Evolutionary conservation across 805 yeast species (phyloP).

Genomic region (Candida ortonii): DNA sequence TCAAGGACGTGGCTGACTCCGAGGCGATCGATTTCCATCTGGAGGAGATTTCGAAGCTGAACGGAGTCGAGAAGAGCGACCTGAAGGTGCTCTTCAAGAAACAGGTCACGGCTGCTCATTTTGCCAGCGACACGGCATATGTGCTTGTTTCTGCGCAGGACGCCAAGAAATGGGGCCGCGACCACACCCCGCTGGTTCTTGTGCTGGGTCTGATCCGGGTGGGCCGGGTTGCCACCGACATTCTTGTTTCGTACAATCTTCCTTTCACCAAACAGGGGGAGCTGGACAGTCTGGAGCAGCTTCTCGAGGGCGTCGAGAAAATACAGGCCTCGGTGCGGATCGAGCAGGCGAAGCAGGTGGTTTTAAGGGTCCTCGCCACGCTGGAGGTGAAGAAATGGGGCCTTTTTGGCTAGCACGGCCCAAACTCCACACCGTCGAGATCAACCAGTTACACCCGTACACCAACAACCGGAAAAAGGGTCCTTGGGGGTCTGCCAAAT

Average conservation of each 20-base stretch:
- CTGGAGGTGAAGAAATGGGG: conserved; percentile 46
- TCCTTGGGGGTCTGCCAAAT: no score
- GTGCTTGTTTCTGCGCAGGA: conserved; percentile 39
- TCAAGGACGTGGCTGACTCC: conserved; percentile 34
- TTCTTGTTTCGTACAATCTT: conserved; percentile 56
- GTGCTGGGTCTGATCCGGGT: conserved; percentile 59
- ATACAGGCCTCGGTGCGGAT: conserved; percentile 29
- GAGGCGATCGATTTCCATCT: conserved; percentile 52
- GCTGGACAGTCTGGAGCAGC: conserved; percentile 23
- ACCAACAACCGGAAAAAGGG: no score
- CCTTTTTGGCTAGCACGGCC: conserved; percentile 44
- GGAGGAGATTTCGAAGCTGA: conserved; percentile 48
- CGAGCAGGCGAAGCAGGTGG: conserved; percentile 24
- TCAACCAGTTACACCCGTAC: no score
- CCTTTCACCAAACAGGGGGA: conserved; percentile 41
- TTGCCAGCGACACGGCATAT: conserved; percentile 27
- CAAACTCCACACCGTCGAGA: no score
- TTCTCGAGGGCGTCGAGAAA: conserved; percentile 9
- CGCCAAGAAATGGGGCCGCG: conserved; percentile 51
- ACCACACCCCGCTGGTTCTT: conserved; percentile 39
- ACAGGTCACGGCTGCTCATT: conserved; percentile 8
- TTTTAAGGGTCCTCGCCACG: conserved; percentile 25
- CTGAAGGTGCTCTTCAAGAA: conserved; percentile 9
- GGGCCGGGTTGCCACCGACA: conserved; percentile 52
- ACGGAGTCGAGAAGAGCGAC: conserved; percentile 29